Percentiles rank a stretch among this genome's conserved stretches.
Evolutionary conservation across 108 stramenopile genomes (phyloP).

Genomic region (Nannochloropsis granulata): DNA sequence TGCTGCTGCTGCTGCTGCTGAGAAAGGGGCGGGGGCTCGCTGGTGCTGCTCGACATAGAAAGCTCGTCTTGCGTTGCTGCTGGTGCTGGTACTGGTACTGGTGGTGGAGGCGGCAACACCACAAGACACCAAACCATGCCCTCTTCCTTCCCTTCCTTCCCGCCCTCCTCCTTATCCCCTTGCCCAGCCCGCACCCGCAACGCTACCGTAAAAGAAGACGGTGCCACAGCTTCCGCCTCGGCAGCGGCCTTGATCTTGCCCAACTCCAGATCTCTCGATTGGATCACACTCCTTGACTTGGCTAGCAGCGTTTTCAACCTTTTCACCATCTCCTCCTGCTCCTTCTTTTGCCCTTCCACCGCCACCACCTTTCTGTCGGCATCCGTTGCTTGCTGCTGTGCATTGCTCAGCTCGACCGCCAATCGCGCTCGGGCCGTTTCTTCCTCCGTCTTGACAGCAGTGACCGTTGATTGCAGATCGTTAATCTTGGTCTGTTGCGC

Average conservation of each 20-base stretch:
- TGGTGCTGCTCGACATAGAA: neutral
- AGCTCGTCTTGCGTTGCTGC: neutral
- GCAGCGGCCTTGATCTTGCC: neutral
- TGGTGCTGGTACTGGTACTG: neutral
- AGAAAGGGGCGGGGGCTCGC: neutral
- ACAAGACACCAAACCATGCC: neutral
- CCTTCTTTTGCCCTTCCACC: neutral
- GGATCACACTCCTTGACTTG: neutral
- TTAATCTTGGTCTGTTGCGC: neutral
- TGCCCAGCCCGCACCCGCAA: neutral
- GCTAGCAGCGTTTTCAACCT: neutral
- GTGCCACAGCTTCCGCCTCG: neutral
- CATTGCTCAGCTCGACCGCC: neutral
- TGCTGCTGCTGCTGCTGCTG: neutral
- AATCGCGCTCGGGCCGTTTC: neutral
- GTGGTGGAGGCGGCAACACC: neutral
- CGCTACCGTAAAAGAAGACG: neutral
- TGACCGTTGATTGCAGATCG: neutral
- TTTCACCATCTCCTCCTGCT: neutral
- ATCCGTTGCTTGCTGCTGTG: neutral
- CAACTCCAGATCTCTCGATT: neutral
- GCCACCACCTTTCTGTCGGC: neutral
- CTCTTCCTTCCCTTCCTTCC: neutral
- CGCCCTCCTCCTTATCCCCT: neutral
- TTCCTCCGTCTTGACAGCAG: neutral